Base-by-base conservation (phyloP, 2,329 filamentous ascomycete species). In the Chrysoporthe austroafricana region DNA sequence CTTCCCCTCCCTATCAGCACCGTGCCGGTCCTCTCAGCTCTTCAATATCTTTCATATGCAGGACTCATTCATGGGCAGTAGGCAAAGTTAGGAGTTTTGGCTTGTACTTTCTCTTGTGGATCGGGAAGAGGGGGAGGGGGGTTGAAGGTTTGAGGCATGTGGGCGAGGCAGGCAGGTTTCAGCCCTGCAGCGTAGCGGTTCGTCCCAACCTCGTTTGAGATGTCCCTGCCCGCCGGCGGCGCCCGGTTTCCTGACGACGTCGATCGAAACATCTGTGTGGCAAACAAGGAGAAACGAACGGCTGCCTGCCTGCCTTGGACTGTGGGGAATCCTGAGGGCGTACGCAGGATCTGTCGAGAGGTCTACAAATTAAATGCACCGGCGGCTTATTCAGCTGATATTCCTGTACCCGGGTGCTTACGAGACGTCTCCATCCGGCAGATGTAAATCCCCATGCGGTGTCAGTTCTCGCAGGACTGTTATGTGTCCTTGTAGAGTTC, bases 301-400 rank as follows among this genome's bases (percentile, higher is more conserved):
- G 56, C 8, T 58, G 34, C 56, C 56, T 58, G 56, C 34, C 8
- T 58, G 34, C 56, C 56, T 58, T 39, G 34, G n/a, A 26, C 34
- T 39, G 56, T 58, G 32, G 56, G 36, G 18, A 58, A 54, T 18
- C 21, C 32, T 16, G 26, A 26, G 26, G 26, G 26, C 26, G 26
- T 26, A 26, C 26, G 26, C 2, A 26, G 26, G 26, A 26, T 26
- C 26, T 26, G 26, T 26, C 26, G 26, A 26, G 46, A 50, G 46
- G 46, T 21, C 14, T 50, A 7, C n/a, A 2, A 50, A 50, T 14
- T 14, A 16, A 26, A 26, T 26, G 26, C 26, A 26, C 26, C 26
- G 26, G 26, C 26, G 26, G 26, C 26, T 26, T 50, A 50, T 18
- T 50, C 14, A 13, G 46, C 46, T 26, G 26, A 39, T 14, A 42